phyloP scores from a whole-genome alignment of 805 yeast species.

The Candida mattraensis region DNA sequence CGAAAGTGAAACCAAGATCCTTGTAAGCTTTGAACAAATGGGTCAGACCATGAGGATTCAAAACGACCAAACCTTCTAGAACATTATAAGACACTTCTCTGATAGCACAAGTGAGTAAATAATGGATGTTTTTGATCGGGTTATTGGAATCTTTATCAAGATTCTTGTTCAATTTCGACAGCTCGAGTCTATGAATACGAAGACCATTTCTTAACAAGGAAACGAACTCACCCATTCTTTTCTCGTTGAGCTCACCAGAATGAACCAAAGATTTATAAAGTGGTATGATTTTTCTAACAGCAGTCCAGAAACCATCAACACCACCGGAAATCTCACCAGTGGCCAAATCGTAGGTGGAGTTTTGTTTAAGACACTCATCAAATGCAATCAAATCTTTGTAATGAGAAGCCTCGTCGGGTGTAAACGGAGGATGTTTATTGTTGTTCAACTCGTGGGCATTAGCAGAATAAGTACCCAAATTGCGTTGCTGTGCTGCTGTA shows the following conservation, averaged over 20 bases:
- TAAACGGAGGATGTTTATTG: conserved; percentile 6
- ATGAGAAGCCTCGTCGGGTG: conserved; percentile 41
- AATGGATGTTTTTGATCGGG: conserved; percentile 55
- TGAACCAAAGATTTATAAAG: conserved; percentile 47
- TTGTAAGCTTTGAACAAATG: conserved; percentile 57
- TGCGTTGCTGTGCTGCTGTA: conserved; percentile 15
- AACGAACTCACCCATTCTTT: conserved; percentile 48
- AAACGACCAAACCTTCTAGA: conserved; percentile 40
- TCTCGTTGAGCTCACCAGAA: conserved; percentile 47
- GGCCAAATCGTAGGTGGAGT: conserved; percentile 37
- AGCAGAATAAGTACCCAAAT: conserved; percentile 10
- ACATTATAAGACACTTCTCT: conserved; percentile 53
- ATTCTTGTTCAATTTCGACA: conserved; percentile 55
- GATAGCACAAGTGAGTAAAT: conserved; percentile 47
- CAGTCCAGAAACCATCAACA: conserved; percentile 52
- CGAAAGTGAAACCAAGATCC: conserved; percentile 59
- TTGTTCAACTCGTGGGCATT: conserved; percentile 12
- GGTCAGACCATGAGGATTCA: conserved; percentile 56
- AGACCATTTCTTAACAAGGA: conserved; percentile 55
- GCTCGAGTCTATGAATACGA: conserved; percentile 53
- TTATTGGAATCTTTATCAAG: conserved; percentile 58
- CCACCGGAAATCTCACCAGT: conserved; percentile 40
- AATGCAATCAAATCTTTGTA: conserved; percentile 46
- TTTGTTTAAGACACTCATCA: conserved; percentile 46
- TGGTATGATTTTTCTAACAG: conserved; percentile 50